These are phyloP conservation scores for Silene latifolia DNA, from an alignment of 148 eudicot species.

Conservation along the genomic window DNA sequence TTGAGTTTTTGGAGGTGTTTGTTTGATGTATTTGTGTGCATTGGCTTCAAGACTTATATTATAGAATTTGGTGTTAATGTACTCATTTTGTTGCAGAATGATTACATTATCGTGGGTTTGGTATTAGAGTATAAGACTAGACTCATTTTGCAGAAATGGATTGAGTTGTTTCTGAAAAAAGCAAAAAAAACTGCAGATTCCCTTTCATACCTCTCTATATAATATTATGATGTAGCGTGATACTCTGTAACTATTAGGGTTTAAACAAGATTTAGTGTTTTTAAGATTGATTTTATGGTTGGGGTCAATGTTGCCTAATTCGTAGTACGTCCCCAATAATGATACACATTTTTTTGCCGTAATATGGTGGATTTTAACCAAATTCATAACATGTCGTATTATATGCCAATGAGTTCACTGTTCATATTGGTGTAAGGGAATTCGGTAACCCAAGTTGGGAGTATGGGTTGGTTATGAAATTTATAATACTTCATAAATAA, in stretches of 20 bases:
- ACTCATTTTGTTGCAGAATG: not conserved
- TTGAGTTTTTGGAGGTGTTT: constrained; percentile 1
- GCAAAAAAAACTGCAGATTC: not conserved
- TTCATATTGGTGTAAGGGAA: not conserved
- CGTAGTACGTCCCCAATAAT: not conserved
- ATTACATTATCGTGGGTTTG: too few relatives aligned
- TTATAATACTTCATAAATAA: not conserved
- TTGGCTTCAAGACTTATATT: not conserved
- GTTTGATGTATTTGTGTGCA: not conserved
- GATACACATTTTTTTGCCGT: not conserved
- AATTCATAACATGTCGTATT: not conserved
- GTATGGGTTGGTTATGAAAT: not conserved
- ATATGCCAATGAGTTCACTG: not conserved
- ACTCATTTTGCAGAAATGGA: not conserved
- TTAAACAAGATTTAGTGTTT: not conserved
- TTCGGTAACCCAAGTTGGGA: not conserved
- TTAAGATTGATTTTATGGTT: not conserved
- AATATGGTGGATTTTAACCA: not conserved
- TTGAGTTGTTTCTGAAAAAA: not conserved
- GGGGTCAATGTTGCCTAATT: not conserved
- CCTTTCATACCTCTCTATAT: not conserved
- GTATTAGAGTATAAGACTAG: too few relatives aligned
- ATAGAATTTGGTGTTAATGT: not conserved
- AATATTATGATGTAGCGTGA: not conserved
- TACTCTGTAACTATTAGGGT: not conserved